phyloP scores from a whole-genome alignment of 495 filamentous ascomycete genomes.

The Penicillium herquei region DNA sequence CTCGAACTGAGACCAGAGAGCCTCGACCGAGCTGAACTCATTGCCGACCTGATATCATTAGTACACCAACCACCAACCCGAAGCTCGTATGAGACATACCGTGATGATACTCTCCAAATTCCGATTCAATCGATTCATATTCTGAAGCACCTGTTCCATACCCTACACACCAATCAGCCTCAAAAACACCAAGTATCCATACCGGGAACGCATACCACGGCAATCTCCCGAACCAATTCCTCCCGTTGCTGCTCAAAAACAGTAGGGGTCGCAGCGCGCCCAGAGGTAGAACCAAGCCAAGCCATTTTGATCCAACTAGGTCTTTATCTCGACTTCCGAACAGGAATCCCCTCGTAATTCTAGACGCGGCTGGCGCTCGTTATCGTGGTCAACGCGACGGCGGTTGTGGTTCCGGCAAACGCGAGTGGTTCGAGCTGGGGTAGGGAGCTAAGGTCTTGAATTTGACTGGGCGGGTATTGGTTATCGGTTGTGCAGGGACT shows the following conservation, averaged over 20 bases:
- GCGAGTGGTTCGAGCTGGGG: background rate
- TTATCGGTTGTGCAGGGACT: background rate
- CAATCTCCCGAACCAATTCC: slow-evolving; percentile 74
- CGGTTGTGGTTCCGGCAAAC: background rate
- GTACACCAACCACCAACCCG: background rate
- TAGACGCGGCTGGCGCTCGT: background rate
- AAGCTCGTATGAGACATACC: slow-evolving; percentile 44
- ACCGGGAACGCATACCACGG: slow-evolving; percentile 52
- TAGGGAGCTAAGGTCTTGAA: background rate
- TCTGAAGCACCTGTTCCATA: slow-evolving; percentile 91
- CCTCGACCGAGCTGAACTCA: slow-evolving; percentile 95
- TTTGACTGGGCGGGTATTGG: background rate
- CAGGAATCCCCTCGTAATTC: background rate
- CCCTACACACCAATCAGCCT: slow-evolving; percentile 47
- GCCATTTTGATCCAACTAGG: slow-evolving; percentile 11
- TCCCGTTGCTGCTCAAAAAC: slow-evolving; percentile 81
- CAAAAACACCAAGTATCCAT: background rate
- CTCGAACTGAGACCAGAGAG: slow-evolving; percentile 95
- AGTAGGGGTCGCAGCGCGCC: slow-evolving; percentile 34
- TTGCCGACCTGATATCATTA: slow-evolving; percentile 70
- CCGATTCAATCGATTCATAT: slow-evolving; percentile 93
- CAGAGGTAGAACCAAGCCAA: slow-evolving; percentile 20
- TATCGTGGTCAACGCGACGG: background rate
- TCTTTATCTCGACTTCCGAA: too few relatives aligned
- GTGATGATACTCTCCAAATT: slow-evolving; percentile 89